phyloP scores from a whole-genome alignment of 1,284 basidiomycete species.

The Pyrrhoderma noxium region DNA sequence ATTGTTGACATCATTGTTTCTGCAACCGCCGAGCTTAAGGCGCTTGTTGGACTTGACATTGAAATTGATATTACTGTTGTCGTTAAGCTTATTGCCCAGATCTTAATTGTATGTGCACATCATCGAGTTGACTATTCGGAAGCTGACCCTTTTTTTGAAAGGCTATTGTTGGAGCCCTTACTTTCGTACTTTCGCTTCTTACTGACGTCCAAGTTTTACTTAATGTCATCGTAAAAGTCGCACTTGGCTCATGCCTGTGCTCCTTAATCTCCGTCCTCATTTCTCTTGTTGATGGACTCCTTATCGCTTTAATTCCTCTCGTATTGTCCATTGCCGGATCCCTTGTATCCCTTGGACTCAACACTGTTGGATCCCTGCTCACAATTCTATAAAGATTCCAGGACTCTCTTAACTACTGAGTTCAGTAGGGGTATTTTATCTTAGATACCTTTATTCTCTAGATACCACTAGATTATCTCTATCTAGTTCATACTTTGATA shows the following conservation, averaged over 20 bases:
- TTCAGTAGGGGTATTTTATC: no score
- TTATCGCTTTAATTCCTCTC: slow-evolving; percentile 9
- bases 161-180: slow-evolving; percentile 4
- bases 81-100: slow-evolving; percentile 12
- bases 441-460: no score
- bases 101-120: slow-evolving; percentile 11
- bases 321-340: slow-evolving; percentile 1
- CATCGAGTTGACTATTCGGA: not conserved
- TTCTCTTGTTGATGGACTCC: slow-evolving; percentile 10
- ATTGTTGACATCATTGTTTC: slow-evolving; percentile 8
- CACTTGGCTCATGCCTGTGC: slow-evolving; percentile 5
- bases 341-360: slow-evolving; percentile 1
- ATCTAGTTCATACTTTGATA: no score
- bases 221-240: slow-evolving; percentile 1
- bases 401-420: no score
- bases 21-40: slow-evolving; percentile 14
- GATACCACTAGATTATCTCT: no score
- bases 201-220: slow-evolving; percentile 2
- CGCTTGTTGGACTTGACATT: slow-evolving; percentile 11
- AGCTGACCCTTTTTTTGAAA: not conserved
- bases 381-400: not conserved
- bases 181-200: slow-evolving; percentile 2
- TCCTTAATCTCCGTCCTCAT: slow-evolving; percentile 1
- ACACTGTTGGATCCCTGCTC: slow-evolving; percentile 1
- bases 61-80: slow-evolving; percentile 6